Evolutionary conservation across 768 basidiomycete genomes (phyloP).

Genomic region (Boletus tomentosulus): DNA sequence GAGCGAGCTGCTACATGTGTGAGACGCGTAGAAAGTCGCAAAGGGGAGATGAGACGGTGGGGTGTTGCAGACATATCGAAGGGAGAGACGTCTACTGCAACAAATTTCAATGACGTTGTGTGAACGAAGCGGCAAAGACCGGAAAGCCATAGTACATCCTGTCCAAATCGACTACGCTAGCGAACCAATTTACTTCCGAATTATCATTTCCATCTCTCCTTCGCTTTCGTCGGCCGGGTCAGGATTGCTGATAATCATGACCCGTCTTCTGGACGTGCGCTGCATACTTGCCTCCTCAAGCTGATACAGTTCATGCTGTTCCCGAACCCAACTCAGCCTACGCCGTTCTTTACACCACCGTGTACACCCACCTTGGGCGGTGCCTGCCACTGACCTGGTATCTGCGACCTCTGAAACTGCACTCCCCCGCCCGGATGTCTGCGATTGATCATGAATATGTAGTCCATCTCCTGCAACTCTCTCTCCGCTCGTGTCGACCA

Average conservation of each 20-base stretch:
- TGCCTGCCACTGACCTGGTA: slow-evolving; percentile 6
- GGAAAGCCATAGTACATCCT: slow-evolving; percentile 7
- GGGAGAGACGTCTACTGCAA: neutral
- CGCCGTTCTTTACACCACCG: neutral
- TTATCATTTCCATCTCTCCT: slow-evolving; percentile 17
- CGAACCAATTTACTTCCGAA: slow-evolving; percentile 1
- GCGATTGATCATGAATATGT: slow-evolving; percentile 15
- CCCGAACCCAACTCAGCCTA: slow-evolving; percentile 6
- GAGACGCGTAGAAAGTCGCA: slow-evolving; percentile 16
- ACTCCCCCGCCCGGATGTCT: slow-evolving; percentile 4
- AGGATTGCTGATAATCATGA: slow-evolving; percentile 29
- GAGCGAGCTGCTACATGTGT: slow-evolving; percentile 9
- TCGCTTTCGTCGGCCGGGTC: slow-evolving; percentile 29
- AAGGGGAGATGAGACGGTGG: slow-evolving; percentile 14
- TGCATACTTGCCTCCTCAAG: slow-evolving; percentile 14
- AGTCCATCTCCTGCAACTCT: slow-evolving; percentile 25
- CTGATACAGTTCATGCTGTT: slow-evolving; percentile 9
- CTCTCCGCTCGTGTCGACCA: slow-evolving; percentile 26
- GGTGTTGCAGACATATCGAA: slow-evolving; percentile 20
- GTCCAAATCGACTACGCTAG: too few relatives aligned
- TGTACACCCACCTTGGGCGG: slow-evolving; percentile 17
- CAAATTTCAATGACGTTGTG: slow-evolving; percentile 31
- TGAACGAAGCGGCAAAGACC: slow-evolving; percentile 28
- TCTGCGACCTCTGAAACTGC: slow-evolving; percentile 6
- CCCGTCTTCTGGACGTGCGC: slow-evolving; percentile 21